These are phyloP conservation scores for Ustilaginoidea virens DNA, from an alignment of 2,329 filamentous ascomycete genomes.

Conservation along the genomic window DNA sequence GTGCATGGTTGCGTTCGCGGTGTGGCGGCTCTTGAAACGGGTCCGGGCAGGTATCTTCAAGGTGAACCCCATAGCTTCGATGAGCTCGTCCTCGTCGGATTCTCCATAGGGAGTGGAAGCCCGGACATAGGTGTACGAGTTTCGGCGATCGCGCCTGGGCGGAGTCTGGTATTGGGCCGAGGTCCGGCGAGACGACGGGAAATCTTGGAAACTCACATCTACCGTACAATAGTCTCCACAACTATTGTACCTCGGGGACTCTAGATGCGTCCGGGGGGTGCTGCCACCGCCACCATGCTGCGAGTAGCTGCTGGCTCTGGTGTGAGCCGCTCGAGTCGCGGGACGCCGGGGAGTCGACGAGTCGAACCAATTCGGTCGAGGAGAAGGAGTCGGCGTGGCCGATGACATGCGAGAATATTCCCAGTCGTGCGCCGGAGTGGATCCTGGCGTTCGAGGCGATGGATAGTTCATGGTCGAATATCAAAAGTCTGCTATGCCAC, in stretches of 20 bases:
- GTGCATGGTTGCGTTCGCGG: constrained; percentile 23
- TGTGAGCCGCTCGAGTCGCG: constrained; percentile 32
- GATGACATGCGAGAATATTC: constrained; percentile 37
- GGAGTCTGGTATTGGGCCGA: constrained; percentile 17
- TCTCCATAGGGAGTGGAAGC: constrained; percentile 43
- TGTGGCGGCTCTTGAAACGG: constrained; percentile 19
- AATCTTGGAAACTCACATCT: constrained; percentile 47
- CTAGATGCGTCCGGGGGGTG: constrained; percentile 31
- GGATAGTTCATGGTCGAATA: constrained; percentile 22
- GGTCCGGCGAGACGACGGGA: constrained; percentile 27
- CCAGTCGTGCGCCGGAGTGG: constrained; percentile 34
- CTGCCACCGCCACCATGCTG: constrained; percentile 18
- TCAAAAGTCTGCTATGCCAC: constrained; percentile 19
- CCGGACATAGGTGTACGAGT: constrained; percentile 43
- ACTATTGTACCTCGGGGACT: constrained; percentile 47
- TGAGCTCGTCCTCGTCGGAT: constrained; percentile 48
- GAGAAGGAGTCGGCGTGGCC: constrained; percentile 41
- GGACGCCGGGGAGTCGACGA: constrained; percentile 34
- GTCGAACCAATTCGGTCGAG: constrained; percentile 35
- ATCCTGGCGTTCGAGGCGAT: constrained; percentile 26
- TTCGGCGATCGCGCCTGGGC: constrained; percentile 35
- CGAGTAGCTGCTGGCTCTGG: constrained; percentile 22
- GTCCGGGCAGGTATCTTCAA: constrained; percentile 37
- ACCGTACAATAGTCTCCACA: constrained; percentile 47
- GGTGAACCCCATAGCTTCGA: constrained; percentile 35